Evolutionary conservation across 1,139 yeast genomes (phyloP).

Genomic region (Hyphopichia buzzinii): DNA sequence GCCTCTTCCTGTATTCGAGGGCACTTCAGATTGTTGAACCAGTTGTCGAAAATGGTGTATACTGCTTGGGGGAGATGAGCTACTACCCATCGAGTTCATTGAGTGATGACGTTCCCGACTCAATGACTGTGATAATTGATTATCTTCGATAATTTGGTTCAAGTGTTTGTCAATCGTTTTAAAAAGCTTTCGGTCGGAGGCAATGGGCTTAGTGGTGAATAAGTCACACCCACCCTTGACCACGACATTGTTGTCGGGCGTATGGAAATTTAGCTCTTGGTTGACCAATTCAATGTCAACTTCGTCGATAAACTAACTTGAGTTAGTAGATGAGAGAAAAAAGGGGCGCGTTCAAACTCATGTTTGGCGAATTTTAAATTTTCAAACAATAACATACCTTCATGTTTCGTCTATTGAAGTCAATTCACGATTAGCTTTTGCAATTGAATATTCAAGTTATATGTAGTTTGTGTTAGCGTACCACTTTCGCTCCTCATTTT

Average conservation of each 20-base stretch:
- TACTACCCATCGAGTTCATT: constrained; percentile 35
- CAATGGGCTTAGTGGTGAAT: constrained; percentile 91
- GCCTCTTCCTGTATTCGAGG: constrained; percentile 17
- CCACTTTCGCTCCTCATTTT: background rate
- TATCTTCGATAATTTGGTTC: constrained; percentile 62
- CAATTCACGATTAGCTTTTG: no score
- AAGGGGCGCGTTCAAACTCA: no score
- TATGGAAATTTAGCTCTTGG: constrained; percentile 82
- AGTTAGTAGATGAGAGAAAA: no score
- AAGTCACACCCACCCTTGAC: constrained; percentile 86
- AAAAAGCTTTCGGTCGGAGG: constrained; percentile 83
- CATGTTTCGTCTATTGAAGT: constrained; percentile 7
- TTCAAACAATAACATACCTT: no score
- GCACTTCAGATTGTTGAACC: constrained; percentile 1
- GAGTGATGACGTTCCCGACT: constrained; percentile 43
- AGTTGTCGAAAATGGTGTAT: constrained; percentile 1
- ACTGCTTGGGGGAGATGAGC: constrained; percentile 29
- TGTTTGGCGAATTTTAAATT: no score
- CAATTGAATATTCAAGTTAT: background rate
- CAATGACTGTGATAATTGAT: constrained; percentile 40
- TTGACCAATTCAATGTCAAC: constrained; percentile 87
- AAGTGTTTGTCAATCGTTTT: constrained; percentile 83
- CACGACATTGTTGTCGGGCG: constrained; percentile 79
- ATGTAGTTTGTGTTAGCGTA: background rate
- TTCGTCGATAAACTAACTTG: constrained; percentile 76